Base-by-base conservation (phyloP, 495 filamentous ascomycete species). In the Ascodesmis nigricans region DNA sequence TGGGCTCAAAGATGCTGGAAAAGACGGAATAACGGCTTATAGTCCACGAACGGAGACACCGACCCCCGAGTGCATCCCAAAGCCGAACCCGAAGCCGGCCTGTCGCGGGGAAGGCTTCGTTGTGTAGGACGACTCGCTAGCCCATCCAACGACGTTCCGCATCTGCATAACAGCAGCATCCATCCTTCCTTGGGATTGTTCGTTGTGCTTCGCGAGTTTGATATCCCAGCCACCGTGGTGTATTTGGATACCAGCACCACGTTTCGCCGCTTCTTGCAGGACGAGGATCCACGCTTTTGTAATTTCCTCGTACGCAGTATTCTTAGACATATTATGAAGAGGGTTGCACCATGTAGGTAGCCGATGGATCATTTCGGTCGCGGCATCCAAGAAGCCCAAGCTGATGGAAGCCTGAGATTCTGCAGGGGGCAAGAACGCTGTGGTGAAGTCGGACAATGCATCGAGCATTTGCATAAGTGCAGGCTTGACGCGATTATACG, bases 141-240 rank as follows among this genome's bases (percentile, higher is more conserved):
- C 37, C 24, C 36, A 44, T 18, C 36, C 41, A 8, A 51, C 21
- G 14, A 47, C 38, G 21, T 47, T 40, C 16, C 33, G 38, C 36
- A 52, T 47, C 21, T 47, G 39, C 18, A 71, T 62, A 31, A 92
- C 66, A 26, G 81, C 87, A 33, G 69, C 69, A 44, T 77, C 73
- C 55, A 97, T 61, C 49, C 75, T 75, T 5, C 84, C 82, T 23
- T 71, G 74, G 8, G 79, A 80, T 35, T 72, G 73, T 40, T 83
- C 71, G 44, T 95, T 87, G 58, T 97, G 87, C 53, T 78, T 84
- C 1, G 66, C 58, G 29, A 97, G 58, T 44, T 69, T 81, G 55
- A 81, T 72, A 46, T 95, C 87, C 87, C 90, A 97, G 18, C 78
- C 78, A 15, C 76, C 82, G 41, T 82, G 79, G 47, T 93, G 84